phyloP scores from a whole-genome alignment of 352 stramenopile species.

The Pythium aphanidermatum region DNA sequence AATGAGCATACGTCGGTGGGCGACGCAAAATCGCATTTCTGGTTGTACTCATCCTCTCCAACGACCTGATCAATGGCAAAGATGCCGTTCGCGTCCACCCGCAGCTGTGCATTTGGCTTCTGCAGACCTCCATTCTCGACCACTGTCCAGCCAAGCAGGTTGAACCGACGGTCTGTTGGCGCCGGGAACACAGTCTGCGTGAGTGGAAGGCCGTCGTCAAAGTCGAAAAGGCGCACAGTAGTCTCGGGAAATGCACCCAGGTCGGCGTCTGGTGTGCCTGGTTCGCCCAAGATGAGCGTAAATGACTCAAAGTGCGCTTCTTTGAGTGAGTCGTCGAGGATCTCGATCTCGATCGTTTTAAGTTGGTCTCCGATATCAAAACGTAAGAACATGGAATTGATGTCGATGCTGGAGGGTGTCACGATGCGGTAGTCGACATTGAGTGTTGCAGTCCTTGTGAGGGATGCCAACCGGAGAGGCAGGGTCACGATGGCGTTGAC shows the following conservation, averaged over 20 bases:
- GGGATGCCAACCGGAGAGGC: constrained; percentile 29
- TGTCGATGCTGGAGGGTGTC: constrained; percentile 18
- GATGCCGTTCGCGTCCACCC: constrained; percentile 43
- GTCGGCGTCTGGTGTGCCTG: constrained; percentile 16
- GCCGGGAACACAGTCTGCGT: constrained; percentile 26
- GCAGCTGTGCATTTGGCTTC: constrained; percentile 17
- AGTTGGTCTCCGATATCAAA: constrained; percentile 46
- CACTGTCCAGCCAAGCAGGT: constrained; percentile 39
- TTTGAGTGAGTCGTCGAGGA: constrained; percentile 37
- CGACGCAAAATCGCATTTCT: constrained; percentile 52
- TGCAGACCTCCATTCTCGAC: constrained; percentile 48
- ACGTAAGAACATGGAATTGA: constrained; percentile 29
- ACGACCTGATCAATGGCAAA: constrained; percentile 57
- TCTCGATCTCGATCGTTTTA: constrained; percentile 38
- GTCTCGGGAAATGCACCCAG: constrained; percentile 30
- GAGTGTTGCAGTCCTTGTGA: constrained; percentile 27
- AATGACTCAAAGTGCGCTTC: constrained; percentile 52
- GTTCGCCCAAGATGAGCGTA: constrained; percentile 28
- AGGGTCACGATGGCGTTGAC: constrained; percentile 32
- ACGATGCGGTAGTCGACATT: constrained; percentile 34
- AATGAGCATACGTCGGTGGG: constrained; percentile 46
- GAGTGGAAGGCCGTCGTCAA: constrained; percentile 28
- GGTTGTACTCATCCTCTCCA: constrained; percentile 55
- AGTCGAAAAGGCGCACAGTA: constrained; percentile 58
- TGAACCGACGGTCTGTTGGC: constrained; percentile 1